These are phyloP conservation scores for Acrocalymma vagum DNA, from an alignment of 2,329 filamentous ascomycete species.

Conservation along the genomic window DNA sequence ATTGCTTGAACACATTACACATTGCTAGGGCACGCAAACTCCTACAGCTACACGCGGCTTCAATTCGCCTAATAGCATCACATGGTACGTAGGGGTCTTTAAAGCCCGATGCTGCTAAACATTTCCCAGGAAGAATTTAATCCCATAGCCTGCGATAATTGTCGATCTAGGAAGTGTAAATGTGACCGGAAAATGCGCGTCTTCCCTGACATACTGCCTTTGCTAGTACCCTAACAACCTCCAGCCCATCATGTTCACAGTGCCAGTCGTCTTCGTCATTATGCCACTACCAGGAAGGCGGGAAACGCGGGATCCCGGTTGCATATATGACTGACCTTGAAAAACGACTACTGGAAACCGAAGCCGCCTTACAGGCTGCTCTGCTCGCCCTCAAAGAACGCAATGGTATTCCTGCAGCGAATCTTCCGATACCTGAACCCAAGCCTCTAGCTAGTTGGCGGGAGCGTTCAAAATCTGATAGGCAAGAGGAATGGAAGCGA, in stretches of 20 bases:
- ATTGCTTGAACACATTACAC: too few species aligned
- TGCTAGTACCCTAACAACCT: not conserved
- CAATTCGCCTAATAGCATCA: too few species aligned
- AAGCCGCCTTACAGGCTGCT: slow-evolving; percentile 26
- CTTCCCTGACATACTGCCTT: not conserved
- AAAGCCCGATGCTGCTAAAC: not conserved
- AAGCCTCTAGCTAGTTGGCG: not conserved
- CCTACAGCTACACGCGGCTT: too few species aligned
- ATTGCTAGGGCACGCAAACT: too few species aligned
- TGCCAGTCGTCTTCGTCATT: slow-evolving; percentile 19
- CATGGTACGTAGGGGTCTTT: not conserved
- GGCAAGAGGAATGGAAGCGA: slow-evolving; percentile 32
- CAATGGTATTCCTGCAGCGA: slow-evolving; percentile 1
- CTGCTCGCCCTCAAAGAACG: slow-evolving; percentile 19
- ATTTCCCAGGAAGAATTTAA: slow-evolving; percentile 17
- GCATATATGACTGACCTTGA: slow-evolving; percentile 35
- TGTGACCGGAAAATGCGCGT: slow-evolving; percentile 34
- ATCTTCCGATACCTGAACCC: slow-evolving; percentile 1
- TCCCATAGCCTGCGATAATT: slow-evolving; percentile 35
- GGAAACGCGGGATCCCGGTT: slow-evolving; percentile 33
- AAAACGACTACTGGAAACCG: slow-evolving; percentile 31
- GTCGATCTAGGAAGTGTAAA: slow-evolving; percentile 37
- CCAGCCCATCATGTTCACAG: slow-evolving; percentile 34
- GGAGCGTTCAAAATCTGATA: slow-evolving; percentile 30
- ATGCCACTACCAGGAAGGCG: slow-evolving; percentile 35